Evolutionary conservation across 768 basidiomycete genomes (phyloP).

Genomic region (Coprinopsis sp.): DNA sequence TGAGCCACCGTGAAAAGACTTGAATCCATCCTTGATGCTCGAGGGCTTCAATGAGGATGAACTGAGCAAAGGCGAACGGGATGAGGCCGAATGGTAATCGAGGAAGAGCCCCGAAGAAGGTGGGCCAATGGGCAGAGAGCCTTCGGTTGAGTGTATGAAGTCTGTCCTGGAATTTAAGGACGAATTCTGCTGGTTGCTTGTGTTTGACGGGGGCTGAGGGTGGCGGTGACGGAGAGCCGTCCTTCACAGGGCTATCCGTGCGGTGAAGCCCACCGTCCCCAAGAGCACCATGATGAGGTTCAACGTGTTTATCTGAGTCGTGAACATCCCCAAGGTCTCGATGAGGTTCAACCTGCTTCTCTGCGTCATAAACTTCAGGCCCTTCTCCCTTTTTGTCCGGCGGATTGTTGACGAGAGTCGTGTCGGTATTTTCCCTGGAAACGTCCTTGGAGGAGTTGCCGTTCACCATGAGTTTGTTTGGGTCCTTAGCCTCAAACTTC

Average conservation of each 20-base stretch:
- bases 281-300: no score
- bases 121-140: constrained; percentile 54
- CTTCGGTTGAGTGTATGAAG: constrained; percentile 13
- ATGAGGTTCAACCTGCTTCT: no score
- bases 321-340: no score
- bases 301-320: no score
- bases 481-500: not conserved
- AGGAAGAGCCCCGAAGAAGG: constrained; percentile 57
- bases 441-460: not conserved
- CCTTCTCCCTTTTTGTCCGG: no score
- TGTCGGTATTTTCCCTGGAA: no score
- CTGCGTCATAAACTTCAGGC: no score
- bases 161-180: not conserved
- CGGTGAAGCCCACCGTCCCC: constrained; percentile 5
- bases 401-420: no score
- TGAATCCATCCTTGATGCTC: constrained; percentile 83
- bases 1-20: constrained; percentile 70
- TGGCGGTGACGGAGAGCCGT: no score
- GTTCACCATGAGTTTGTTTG: not conserved
- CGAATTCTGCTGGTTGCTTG: not conserved
- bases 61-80: constrained; percentile 91
- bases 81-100: constrained; percentile 78
- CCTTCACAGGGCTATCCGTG: not conserved
- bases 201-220: constrained; percentile 4
- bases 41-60: constrained; percentile 87